Conservation (phyloP, 257 asterid species). For the Capsicum pubescens region DNA sequence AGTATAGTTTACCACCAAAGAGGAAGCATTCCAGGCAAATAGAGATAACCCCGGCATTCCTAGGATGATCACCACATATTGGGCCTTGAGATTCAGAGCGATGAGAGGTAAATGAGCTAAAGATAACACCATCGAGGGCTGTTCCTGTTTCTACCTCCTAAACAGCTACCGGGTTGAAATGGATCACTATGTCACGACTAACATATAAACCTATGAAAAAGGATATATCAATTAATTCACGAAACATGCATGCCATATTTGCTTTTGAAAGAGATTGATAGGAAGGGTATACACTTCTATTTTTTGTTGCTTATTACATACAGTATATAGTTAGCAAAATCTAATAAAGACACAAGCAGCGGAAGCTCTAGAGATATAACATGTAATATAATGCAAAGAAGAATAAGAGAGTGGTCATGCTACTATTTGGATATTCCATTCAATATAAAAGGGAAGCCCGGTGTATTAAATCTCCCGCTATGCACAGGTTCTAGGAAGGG, state of each 20-base stretch:
- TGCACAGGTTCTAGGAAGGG: no score
- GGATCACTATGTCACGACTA: conserved; percentile 72
- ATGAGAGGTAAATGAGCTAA: conserved; percentile 69
- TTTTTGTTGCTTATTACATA: no score
- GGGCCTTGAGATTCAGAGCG: conserved; percentile 64
- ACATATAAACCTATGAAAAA: conserved; percentile 57
- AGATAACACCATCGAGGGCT: conserved; percentile 52
- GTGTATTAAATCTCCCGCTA: no score
- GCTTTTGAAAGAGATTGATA: neutral
- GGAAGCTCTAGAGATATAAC: no score
- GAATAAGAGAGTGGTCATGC: no score
- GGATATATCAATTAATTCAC: neutral
- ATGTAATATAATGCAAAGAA: no score
- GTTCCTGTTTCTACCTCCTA: conserved; percentile 87
- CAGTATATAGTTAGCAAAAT: no score
- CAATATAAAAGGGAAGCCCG: no score
- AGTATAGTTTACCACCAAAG: conserved; percentile 63
- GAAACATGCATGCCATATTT: neutral
- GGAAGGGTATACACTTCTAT: no score
- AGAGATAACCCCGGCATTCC: conserved; percentile 64
- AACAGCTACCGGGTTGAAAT: conserved; percentile 79
- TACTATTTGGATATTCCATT: no score
- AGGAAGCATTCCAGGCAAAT: conserved; percentile 91
- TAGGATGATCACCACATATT: conserved; percentile 71
- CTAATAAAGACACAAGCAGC: no score